phyloP scores from a whole-genome alignment of 2,329 filamentous ascomycete species.

The Pseudomassariella vexata region DNA sequence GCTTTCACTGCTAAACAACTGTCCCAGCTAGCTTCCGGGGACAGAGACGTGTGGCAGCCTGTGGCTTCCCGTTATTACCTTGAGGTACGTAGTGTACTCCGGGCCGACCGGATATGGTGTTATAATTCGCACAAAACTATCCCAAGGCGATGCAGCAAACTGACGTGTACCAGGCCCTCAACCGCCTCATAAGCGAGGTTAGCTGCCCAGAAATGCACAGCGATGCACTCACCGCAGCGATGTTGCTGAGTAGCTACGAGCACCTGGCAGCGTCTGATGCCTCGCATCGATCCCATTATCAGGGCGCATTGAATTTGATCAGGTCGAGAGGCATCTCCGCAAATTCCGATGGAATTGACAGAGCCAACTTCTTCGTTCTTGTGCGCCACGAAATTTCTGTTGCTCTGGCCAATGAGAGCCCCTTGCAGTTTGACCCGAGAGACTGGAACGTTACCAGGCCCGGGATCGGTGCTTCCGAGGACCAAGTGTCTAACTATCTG shows the following conservation, averaged over 20 bases:
- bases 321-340: constrained; percentile 2
- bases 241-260: constrained; percentile 8
- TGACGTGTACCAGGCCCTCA: no score
- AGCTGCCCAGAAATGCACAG: no score
- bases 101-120: no score
- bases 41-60: no score
- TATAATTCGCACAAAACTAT: no score
- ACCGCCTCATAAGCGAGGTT: no score
- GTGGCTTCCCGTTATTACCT: no score
- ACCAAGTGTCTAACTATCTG: constrained; percentile 4
- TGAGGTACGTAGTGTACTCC: no score
- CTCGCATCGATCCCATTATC: constrained; percentile 5
- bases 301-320: constrained; percentile 4
- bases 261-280: constrained; percentile 1
- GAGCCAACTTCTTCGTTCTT: constrained; percentile 8
- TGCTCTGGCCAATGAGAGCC: constrained; percentile 6
- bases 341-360: constrained; percentile 2
- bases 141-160: no score
- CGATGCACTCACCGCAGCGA: constrained; percentile 7
- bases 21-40: constrained; percentile 3
- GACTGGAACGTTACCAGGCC: constrained; percentile 3
- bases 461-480: constrained; percentile 1
- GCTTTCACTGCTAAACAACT: constrained; percentile 9
- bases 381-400: constrained; percentile 8
- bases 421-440: constrained; percentile 3